Percentiles rank a stretch among this genome's conserved stretches.
Conservation (phyloP, 331 rosid species). For the Acacia pycnantha region DNA sequence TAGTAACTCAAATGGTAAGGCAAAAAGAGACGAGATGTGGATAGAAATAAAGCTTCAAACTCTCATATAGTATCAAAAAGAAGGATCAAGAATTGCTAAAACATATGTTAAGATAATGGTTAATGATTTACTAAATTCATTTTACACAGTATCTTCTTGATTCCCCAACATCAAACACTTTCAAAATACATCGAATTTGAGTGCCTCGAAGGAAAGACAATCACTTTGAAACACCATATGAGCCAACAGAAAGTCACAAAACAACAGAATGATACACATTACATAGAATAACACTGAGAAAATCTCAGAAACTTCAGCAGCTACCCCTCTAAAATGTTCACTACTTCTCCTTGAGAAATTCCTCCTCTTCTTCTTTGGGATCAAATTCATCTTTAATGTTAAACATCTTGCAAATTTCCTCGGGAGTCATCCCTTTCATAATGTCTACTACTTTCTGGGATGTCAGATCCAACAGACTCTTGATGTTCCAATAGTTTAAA, state of each 20-base stretch:
- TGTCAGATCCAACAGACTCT: constrained; percentile 34
- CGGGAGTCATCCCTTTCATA: constrained; percentile 25
- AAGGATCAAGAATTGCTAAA: not conserved
- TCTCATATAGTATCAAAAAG: not conserved
- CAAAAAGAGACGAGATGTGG: no score
- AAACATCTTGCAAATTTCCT: constrained; percentile 12
- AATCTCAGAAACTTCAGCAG: not conserved
- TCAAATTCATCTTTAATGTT: constrained; percentile 14
- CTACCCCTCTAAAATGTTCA: not conserved
- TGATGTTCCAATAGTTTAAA: constrained; percentile 42
- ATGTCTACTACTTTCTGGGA: constrained; percentile 41
- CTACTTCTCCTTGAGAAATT: not conserved
- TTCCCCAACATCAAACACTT: no score
- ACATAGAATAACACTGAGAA: not conserved
- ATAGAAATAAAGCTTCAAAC: no score
- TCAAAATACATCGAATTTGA: no score
- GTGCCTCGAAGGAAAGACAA: not conserved
- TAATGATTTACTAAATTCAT: not conserved
- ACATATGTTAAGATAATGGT: no score
- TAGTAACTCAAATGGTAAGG: not conserved
- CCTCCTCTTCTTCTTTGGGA: not conserved
- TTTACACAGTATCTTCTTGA: not conserved
- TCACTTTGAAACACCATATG: not conserved
- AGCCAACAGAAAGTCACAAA: not conserved
- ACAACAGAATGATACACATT: not conserved